phyloP scores from a whole-genome alignment of 2,329 filamentous ascomycete genomes.

The Samsoniella hepiali region DNA sequence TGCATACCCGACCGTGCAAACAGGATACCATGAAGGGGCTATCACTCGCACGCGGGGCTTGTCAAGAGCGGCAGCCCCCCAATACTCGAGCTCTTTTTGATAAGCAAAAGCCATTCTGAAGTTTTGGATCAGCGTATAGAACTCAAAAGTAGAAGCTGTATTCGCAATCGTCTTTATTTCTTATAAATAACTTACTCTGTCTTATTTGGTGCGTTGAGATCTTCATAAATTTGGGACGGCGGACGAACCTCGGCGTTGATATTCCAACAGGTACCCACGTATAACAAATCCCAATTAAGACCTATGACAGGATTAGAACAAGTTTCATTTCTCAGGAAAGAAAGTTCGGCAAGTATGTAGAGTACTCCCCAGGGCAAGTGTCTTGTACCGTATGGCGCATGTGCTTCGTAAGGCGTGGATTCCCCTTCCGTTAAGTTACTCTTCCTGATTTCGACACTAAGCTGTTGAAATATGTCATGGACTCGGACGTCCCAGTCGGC shows the following conservation, averaged over 20 bases:
- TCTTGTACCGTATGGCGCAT: conserved; percentile 1
- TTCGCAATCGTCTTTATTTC: too few relatives aligned
- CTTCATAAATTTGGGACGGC: not conserved
- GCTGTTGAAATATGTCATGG: not conserved
- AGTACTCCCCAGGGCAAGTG: not conserved
- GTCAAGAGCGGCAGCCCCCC: not conserved
- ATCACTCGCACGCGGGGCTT: not conserved
- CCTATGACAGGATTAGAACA: not conserved
- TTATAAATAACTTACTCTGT: not conserved
- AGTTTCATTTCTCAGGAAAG: too few relatives aligned
- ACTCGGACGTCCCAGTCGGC: conserved; percentile 2
- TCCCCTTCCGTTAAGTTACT: not conserved
- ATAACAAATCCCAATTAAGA: not conserved
- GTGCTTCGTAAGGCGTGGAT: not conserved
- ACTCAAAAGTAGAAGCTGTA: not conserved
- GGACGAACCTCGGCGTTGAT: not conserved
- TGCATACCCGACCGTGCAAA: not conserved
- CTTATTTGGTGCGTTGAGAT: not conserved
- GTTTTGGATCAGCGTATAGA: not conserved
- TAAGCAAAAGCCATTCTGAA: not conserved
- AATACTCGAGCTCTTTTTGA: conserved; percentile 1
- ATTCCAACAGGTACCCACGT: not conserved
- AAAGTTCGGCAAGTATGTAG: too few relatives aligned
- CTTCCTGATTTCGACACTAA: not conserved
- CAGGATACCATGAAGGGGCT: conserved; percentile 4